Base-by-base conservation (phyloP, 2,329 filamentous ascomycete genomes). In the Colletotrichum eremochloae region DNA sequence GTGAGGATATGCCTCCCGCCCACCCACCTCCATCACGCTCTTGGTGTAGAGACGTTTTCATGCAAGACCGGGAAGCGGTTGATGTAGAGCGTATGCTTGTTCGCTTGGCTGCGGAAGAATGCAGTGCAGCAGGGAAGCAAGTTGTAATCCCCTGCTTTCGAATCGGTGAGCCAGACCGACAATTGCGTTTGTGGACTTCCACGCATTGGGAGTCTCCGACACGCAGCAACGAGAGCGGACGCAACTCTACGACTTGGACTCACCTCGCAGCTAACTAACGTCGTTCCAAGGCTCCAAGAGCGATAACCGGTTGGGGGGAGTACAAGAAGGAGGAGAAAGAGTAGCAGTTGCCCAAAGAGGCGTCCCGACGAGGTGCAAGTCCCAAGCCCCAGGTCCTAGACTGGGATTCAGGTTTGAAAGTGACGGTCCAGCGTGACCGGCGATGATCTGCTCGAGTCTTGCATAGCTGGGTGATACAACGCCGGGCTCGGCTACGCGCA, bases 111-210 rank as follows among this genome's bases (percentile, higher is more conserved):
- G 31, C 55, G 56, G 53, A 14, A 72, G 46, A 63, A 40, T 52
- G 33, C 46, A 63, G 33, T 63, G 33, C 46, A 53, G 33, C 61
- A 50, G 46, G 58, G 58, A 58, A 60, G 29, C 52, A 69, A 64
- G 60, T 61, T 64, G 24, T 56, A 61, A 64, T 38, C 48, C 40
- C 63, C 52, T 72, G 46, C 7, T 60, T 61, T 63, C n/a, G 40
- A 63, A 56, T 56, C 66, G 60, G 66, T 69, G 58, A 72, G 69
- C 48, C 61, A 55, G 69, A 69, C 66, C 55, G 60, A 64, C 69
- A 64, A 18, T 58, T 58, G n/a, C 18, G 56, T 29, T n/a, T 53
- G 42, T 69, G 66, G 60, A 61, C 46, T 65, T 69, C 60, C 53
- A 56, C 46, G 42, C 53, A 64, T 44, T 48, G 42, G 48, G 66